Percentiles rank a stretch among this genome's conserved stretches.
These are phyloP conservation scores for Hypoxylon sp. DNA, from an alignment of 2,329 filamentous ascomycete species.

Conservation along the genomic window DNA sequence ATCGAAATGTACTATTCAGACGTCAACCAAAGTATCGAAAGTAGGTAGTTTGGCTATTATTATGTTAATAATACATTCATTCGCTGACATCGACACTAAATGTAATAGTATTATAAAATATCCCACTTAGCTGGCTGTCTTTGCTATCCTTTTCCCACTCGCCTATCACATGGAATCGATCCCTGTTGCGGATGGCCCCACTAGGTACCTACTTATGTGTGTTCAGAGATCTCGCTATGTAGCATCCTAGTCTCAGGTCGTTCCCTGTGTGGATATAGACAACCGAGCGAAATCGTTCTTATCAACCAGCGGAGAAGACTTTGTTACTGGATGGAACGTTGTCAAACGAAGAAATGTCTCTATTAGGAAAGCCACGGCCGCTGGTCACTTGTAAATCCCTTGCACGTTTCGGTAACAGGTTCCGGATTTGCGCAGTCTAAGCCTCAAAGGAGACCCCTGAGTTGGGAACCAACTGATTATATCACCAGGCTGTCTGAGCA, in stretches of 20 bases:
- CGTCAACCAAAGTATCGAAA: too few species aligned
- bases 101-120: too few species aligned
- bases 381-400: constrained; percentile 20
- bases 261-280: constrained; percentile 23
- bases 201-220: constrained; percentile 4
- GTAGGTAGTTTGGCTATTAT: too few species aligned
- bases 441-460: constrained; percentile 14
- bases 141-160: not conserved
- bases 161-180: not conserved
- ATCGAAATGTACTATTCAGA: too few species aligned
- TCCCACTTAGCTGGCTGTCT: too few species aligned
- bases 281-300: constrained; percentile 5
- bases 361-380: constrained; percentile 32
- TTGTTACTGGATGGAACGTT: constrained; percentile 21
- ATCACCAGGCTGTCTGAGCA: constrained; percentile 8
- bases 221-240: constrained; percentile 29
- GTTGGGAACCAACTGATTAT: constrained; percentile 8
- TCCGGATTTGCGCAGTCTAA: constrained; percentile 31
- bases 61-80: too few species aligned
- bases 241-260: constrained; percentile 23
- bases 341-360: constrained; percentile 20
- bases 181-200: constrained; percentile 7
- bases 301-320: constrained; percentile 13
- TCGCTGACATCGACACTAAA: too few species aligned
- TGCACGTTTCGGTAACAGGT: constrained; percentile 21